Conservation (phyloP, 1,139 yeast genomes). For the Schizosaccharomyces versatilis region DNA sequence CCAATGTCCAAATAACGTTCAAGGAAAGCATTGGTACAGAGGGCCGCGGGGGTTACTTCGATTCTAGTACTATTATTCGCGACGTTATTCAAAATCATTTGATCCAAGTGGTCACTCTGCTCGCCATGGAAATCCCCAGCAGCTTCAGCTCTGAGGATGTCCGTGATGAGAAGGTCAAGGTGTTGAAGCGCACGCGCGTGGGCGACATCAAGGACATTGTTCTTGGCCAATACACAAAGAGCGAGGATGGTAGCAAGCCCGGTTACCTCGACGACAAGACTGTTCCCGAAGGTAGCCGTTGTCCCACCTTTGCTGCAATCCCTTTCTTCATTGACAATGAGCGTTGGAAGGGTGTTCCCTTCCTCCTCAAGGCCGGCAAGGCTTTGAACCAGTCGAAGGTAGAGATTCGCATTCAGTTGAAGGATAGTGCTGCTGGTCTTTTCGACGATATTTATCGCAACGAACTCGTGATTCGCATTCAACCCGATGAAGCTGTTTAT, state of each 20-base stretch:
- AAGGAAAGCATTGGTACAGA: slow-evolving; percentile 96
- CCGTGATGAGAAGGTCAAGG: slow-evolving; percentile 89
- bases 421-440: slow-evolving; percentile 51
- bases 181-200: slow-evolving; percentile 57
- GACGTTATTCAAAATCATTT: slow-evolving; percentile 97
- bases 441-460: slow-evolving; percentile 67
- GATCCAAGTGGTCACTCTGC: slow-evolving; percentile 69
- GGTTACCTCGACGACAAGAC: slow-evolving; percentile 82
- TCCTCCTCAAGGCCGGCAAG: slow-evolving; percentile 89
- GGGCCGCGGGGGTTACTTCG: slow-evolving; percentile 97
- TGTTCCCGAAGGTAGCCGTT: slow-evolving; percentile 59
- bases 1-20: slow-evolving; percentile 66
- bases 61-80: slow-evolving; percentile 80
- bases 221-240: slow-evolving; percentile 69
- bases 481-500: slow-evolving; percentile 86
- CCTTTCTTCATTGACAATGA: slow-evolving; percentile 62
- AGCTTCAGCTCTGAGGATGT: slow-evolving; percentile 78
- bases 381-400: slow-evolving; percentile 31
- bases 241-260: slow-evolving; percentile 75
- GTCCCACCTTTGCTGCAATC: slow-evolving; percentile 83
- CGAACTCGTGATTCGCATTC: slow-evolving; percentile 81
- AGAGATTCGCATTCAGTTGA: slow-evolving; percentile 82
- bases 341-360: slow-evolving; percentile 96
- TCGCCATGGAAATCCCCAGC: slow-evolving; percentile 94
- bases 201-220: slow-evolving; percentile 46